A percentile compares a stretch with the other conserved stretches of the same genome.
Conservation (phyloP, 257 asterid species). For the Perilla frutescens region DNA sequence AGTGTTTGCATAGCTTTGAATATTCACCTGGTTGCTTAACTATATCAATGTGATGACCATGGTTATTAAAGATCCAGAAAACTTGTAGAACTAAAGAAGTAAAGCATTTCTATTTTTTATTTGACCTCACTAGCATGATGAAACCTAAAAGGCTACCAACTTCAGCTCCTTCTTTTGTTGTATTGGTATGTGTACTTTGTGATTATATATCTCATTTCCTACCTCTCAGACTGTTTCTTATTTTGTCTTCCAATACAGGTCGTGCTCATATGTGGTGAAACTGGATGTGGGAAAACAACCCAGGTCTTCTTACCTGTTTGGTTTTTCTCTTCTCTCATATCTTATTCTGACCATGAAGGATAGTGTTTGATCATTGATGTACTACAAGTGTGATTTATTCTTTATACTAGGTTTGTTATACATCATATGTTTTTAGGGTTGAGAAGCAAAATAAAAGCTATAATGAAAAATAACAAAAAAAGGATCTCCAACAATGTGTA, state of each 20-base stretch:
- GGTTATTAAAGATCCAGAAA: slow-evolving; percentile 7
- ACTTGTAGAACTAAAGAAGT: slow-evolving; percentile 16
- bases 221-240: slow-evolving; percentile 20
- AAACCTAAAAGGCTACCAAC: background rate
- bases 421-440: background rate
- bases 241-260: slow-evolving; percentile 59
- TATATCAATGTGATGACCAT: background rate
- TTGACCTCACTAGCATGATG: slow-evolving; percentile 20
- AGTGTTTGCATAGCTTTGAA: slow-evolving; percentile 10
- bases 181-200: background rate
- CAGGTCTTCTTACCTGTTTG: slow-evolving; percentile 57
- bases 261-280: slow-evolving; percentile 93
- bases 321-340: slow-evolving; percentile 12
- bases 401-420: background rate
- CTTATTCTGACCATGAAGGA: slow-evolving; percentile 1
- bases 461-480: background rate
- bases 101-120: background rate
- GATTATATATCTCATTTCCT: background rate
- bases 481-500: background rate
- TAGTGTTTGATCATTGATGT: background rate
- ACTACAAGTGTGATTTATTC: slow-evolving; percentile 1
- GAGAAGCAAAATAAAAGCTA: background rate
- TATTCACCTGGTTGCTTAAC: slow-evolving; percentile 10
- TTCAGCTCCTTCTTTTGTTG: slow-evolving; percentile 12
- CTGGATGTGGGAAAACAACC: slow-evolving; percentile 98